Evolutionary conservation across 768 basidiomycete species (phyloP).

Genomic region (Naganishia vaughanmartiniae): DNA sequence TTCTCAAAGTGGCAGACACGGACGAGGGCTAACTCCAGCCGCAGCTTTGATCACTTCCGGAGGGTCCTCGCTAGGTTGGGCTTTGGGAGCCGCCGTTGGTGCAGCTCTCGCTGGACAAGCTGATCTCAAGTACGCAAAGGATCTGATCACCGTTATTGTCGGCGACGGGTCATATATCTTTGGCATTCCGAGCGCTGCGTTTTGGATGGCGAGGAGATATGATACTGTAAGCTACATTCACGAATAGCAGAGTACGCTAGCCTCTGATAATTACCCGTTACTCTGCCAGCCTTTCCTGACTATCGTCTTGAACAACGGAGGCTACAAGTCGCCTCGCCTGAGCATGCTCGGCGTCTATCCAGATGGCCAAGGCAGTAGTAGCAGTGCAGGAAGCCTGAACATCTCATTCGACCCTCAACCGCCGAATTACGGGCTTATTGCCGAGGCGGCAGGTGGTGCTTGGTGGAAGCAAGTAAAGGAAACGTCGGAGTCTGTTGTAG

Average conservation of each 20-base stretch:
- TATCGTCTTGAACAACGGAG: constrained; percentile 69
- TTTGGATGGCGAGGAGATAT: constrained; percentile 72
- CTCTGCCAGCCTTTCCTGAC: constrained; percentile 64
- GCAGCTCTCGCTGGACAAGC: constrained; percentile 56
- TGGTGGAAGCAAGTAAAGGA: constrained; percentile 58
- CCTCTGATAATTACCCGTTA: background rate
- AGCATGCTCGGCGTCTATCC: constrained; percentile 70
- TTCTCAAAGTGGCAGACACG: constrained; percentile 14
- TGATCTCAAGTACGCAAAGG: constrained; percentile 48
- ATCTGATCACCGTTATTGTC: constrained; percentile 63
- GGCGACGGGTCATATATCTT: constrained; percentile 72
- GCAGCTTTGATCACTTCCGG: constrained; percentile 57
- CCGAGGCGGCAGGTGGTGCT: constrained; percentile 66
- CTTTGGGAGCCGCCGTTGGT: constrained; percentile 65
- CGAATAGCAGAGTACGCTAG: background rate
- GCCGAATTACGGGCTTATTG: constrained; percentile 65
- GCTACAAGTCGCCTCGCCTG: constrained; percentile 59
- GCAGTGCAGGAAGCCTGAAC: constrained; percentile 58
- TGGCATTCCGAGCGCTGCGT: constrained; percentile 64
- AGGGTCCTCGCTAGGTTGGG: constrained; percentile 69
- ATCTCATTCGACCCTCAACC: constrained; percentile 64
- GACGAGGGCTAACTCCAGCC: background rate
- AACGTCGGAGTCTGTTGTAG: constrained; percentile 50
- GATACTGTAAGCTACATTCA: constrained; percentile 57
- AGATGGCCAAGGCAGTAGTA: constrained; percentile 58